These are phyloP conservation scores for Annulohypoxylon bovei DNA, from an alignment of 495 filamentous ascomycete species.

Conservation along the genomic window DNA sequence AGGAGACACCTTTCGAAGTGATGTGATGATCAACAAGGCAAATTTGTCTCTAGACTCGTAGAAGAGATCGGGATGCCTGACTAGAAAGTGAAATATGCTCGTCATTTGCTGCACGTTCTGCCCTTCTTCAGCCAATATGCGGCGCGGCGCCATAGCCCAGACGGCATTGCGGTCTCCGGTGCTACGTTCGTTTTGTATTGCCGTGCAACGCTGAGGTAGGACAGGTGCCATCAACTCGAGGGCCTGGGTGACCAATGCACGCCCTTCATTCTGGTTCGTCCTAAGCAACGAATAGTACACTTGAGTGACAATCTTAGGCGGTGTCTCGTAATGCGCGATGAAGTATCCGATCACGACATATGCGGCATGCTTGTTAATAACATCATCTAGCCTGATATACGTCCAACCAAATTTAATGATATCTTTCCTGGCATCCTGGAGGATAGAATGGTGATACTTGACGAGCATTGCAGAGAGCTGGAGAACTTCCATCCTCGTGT, in stretches of 20 bases:
- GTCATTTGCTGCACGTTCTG: slow-evolving; percentile 96
- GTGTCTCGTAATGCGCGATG: slow-evolving; percentile 96
- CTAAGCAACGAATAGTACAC: slow-evolving; percentile 90
- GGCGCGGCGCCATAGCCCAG: slow-evolving; percentile 91
- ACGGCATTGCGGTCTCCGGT: slow-evolving; percentile 62
- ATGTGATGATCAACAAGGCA: slow-evolving; percentile 85
- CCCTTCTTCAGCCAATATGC: slow-evolving; percentile 94
- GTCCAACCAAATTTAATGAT: slow-evolving; percentile 99
- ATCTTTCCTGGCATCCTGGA: slow-evolving; percentile 93
- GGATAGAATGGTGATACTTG: slow-evolving; percentile 85
- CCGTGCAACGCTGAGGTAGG: slow-evolving; percentile 76
- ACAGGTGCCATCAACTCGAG: slow-evolving; percentile 94
- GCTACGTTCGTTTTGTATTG: slow-evolving; percentile 37
- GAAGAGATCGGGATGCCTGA: slow-evolving; percentile 90
- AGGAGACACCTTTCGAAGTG: slow-evolving; percentile 85
- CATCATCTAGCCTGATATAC: slow-evolving; percentile 95
- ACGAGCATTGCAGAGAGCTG: slow-evolving; percentile 94
- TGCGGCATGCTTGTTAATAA: slow-evolving; percentile 98
- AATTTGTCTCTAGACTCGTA: slow-evolving; percentile 95
- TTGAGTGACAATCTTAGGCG: slow-evolving; percentile 92
- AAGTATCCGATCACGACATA: slow-evolving; percentile 98
- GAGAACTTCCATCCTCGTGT: slow-evolving; percentile 93
- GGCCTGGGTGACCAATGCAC: slow-evolving; percentile 90
- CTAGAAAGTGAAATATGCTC: slow-evolving; percentile 96
- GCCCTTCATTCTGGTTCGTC: slow-evolving; percentile 94